Percentiles rank a stretch among this genome's conserved stretches.
These are phyloP conservation scores for Sarocladium oryzae DNA, from an alignment of 2,329 filamentous ascomycete species.

Conservation along the genomic window DNA sequence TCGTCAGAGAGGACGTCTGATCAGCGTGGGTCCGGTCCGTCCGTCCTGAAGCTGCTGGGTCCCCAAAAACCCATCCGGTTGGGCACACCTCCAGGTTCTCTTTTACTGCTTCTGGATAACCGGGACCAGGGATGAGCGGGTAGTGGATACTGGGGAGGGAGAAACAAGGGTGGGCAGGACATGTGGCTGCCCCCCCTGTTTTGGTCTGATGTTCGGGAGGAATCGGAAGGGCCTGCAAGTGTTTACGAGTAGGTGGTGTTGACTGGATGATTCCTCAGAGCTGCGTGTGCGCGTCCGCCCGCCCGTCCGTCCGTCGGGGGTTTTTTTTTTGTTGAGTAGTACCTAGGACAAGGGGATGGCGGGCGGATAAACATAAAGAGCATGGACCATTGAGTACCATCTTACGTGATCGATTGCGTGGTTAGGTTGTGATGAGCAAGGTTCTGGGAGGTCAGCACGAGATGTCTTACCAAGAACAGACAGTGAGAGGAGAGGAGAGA, in stretches of 20 bases:
- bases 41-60: background rate
- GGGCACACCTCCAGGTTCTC: background rate
- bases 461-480: background rate
- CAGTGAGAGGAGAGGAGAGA: background rate
- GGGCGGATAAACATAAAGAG: background rate
- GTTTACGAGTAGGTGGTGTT: background rate
- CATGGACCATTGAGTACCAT: background rate
- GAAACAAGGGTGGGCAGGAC: slow-evolving; percentile 54
- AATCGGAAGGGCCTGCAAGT: background rate
- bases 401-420: slow-evolving; percentile 3
- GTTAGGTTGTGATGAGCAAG: background rate
- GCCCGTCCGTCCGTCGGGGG: too few species aligned
- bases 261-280: too few species aligned
- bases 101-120: background rate
- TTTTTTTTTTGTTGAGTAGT: slow-evolving; percentile 6
- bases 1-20: slow-evolving; percentile 3
- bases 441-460: background rate
- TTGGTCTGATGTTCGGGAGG: slow-evolving; percentile 9
- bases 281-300: too few species aligned
- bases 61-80: background rate
- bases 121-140: slow-evolving; percentile 4
- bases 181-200: slow-evolving; percentile 22
- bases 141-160: slow-evolving; percentile 23
- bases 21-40: background rate
- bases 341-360: background rate